Conservation (phyloP, 139 green algal genomes). For the Pleodorina starrii region DNA sequence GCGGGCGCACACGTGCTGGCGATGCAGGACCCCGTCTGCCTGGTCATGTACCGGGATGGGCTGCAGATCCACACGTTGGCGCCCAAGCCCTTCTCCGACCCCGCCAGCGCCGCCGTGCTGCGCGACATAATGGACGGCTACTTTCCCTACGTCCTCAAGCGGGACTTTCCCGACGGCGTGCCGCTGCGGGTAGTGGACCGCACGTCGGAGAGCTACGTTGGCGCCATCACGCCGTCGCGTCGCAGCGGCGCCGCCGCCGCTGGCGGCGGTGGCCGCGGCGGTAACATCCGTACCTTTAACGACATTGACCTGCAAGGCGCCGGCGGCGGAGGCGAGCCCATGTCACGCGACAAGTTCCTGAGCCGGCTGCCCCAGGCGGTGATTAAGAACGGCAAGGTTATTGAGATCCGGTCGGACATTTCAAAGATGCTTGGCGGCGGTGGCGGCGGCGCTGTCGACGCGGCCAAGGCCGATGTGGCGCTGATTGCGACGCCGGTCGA, state of each 20-base stretch:
- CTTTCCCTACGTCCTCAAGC: conserved; percentile 64
- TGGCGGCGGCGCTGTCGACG: background rate
- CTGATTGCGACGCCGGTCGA: conserved; percentile 54
- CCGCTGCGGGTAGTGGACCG: conserved; percentile 64
- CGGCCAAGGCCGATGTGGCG: conserved; percentile 49
- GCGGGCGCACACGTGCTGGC: conserved; percentile 49
- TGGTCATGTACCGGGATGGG: conserved; percentile 61
- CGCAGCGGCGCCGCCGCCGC: background rate
- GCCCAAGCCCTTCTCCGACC: conserved; percentile 50
- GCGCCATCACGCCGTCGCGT: background rate
- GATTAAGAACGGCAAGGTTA: conserved; percentile 68
- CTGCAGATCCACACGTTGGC: conserved; percentile 57
- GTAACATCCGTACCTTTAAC: conserved; percentile 59
- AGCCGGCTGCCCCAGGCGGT: conserved; percentile 66
- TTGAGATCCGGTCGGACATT: conserved; percentile 58
- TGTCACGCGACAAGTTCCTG: conserved; percentile 64
- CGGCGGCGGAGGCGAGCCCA: background rate
- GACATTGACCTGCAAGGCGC: conserved; percentile 36
- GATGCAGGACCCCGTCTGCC: conserved; percentile 56
- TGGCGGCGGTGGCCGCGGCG: background rate
- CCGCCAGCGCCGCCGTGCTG: conserved; percentile 35
- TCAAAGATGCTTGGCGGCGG: conserved; percentile 20
- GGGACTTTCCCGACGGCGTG: conserved; percentile 68
- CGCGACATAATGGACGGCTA: conserved; percentile 67
- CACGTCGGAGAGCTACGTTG: conserved; percentile 16